Percentiles rank a stretch among this genome's conserved stretches.
Evolutionary conservation across 495 filamentous ascomycete species (phyloP).

Genomic region (Melanomma pulvis-pyrius): DNA sequence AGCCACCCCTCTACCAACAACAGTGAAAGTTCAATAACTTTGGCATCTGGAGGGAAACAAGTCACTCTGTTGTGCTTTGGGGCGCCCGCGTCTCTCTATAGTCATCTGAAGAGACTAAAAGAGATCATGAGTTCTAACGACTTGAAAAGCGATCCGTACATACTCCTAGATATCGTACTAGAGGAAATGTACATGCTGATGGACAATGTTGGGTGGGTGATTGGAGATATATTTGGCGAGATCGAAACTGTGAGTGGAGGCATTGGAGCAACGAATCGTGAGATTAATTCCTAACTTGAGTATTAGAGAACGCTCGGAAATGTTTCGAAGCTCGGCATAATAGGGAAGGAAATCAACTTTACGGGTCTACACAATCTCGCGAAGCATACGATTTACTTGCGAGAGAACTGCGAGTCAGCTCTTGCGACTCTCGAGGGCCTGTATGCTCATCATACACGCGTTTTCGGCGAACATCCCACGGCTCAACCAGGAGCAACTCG

Average conservation of each 20-base stretch:
- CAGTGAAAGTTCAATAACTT: background rate
- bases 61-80: slow-evolving; percentile 19
- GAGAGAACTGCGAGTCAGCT: slow-evolving; percentile 5
- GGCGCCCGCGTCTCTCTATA: background rate
- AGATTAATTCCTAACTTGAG: background rate
- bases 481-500: background rate
- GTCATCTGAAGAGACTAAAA: background rate
- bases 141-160: slow-evolving; percentile 9
- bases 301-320: slow-evolving; percentile 8
- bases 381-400: slow-evolving; percentile 14
- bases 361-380: slow-evolving; percentile 13
- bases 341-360: slow-evolving; percentile 11
- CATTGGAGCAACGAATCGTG: background rate
- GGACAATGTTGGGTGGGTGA: slow-evolving; percentile 10
- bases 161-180: slow-evolving; percentile 9
- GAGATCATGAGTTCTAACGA: background rate
- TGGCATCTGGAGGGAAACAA: background rate
- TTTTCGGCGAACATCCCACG: background rate
- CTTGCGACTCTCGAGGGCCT: slow-evolving; percentile 1
- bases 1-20: background rate
- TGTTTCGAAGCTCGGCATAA: background rate
- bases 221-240: slow-evolving; percentile 5
- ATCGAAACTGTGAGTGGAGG: slow-evolving; percentile 10
- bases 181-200: slow-evolving; percentile 12
- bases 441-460: background rate